Evolutionary conservation across 2,329 filamentous ascomycete genomes (phyloP).

Genomic region (Microdochium trichocladiopsis): DNA sequence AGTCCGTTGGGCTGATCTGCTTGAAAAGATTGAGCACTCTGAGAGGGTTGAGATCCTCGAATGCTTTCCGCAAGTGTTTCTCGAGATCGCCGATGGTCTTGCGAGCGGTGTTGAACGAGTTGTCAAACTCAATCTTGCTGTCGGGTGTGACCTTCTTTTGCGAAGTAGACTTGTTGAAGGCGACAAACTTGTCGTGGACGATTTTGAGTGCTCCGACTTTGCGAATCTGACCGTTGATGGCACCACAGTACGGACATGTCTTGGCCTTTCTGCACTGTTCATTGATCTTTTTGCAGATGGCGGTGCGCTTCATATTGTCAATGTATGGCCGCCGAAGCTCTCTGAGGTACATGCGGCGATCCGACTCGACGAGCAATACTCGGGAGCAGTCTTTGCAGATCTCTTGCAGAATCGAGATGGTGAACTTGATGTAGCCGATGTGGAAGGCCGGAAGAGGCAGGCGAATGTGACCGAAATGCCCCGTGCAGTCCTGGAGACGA

Average conservation of each 20-base stretch:
- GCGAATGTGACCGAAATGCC: slow-evolving; percentile 91
- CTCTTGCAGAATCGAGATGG: slow-evolving; percentile 84
- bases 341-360: slow-evolving; percentile 70
- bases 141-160: slow-evolving; percentile 75
- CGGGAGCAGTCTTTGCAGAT: slow-evolving; percentile 94
- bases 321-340: slow-evolving; percentile 74
- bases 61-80: slow-evolving; percentile 83
- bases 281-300: slow-evolving; percentile 81
- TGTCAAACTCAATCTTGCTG: slow-evolving; percentile 78
- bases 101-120: slow-evolving; percentile 75
- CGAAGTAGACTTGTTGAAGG: slow-evolving; percentile 83
- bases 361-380: slow-evolving; percentile 74
- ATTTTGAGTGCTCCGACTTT: slow-evolving; percentile 92
- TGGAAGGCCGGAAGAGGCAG: slow-evolving; percentile 90
- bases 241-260: slow-evolving; percentile 71
- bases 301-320: slow-evolving; percentile 79
- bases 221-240: slow-evolving; percentile 84
- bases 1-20: slow-evolving; percentile 76
- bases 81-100: slow-evolving; percentile 76
- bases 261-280: slow-evolving; percentile 85
- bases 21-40: slow-evolving; percentile 88
- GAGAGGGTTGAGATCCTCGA: slow-evolving; percentile 89
- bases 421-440: slow-evolving; percentile 91
- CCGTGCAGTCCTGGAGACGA: slow-evolving; percentile 76
- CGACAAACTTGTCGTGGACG: slow-evolving; percentile 84